A percentile compares a stretch with the other conserved stretches of the same genome.
Evolutionary conservation across 768 basidiomycete genomes (phyloP).

Genomic region (Naganishia kalamii): DNA sequence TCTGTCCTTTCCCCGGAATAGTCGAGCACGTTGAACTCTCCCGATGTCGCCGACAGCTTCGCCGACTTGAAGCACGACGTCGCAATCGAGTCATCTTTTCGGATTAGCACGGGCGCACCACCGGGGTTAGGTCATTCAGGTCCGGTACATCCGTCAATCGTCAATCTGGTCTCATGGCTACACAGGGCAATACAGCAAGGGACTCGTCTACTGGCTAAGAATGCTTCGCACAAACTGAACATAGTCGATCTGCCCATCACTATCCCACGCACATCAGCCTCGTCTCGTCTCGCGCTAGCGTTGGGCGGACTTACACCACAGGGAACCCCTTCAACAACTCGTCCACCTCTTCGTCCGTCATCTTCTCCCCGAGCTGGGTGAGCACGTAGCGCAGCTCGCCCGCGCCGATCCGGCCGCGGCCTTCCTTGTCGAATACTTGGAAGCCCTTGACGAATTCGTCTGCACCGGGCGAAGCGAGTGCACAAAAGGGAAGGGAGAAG

Average conservation of each 20-base stretch:
- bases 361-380: conserved; percentile 96
- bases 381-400: conserved; percentile 88
- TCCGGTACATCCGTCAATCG: not conserved
- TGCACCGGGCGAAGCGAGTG: conserved; percentile 41
- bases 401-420: conserved; percentile 83
- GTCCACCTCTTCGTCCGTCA: conserved; percentile 95
- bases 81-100: conserved; percentile 1
- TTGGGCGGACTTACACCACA: conserved; percentile 59
- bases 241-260: conserved; percentile 95
- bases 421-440: conserved; percentile 96
- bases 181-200: not conserved
- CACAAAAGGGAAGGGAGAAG: not conserved
- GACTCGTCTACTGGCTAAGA: conserved; percentile 61
- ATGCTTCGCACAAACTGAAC: conserved; percentile 94
- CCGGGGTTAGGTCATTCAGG: no score
- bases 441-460: conserved; percentile 99
- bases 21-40: not conserved
- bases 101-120: not conserved
- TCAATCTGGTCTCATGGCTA: not conserved
- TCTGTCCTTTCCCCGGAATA: not conserved
- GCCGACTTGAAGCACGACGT: not conserved
- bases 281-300: not conserved
- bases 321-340: conserved; percentile 94
- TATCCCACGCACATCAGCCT: conserved; percentile 39
- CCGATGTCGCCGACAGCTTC: not conserved